Base-by-base conservation (phyloP, 2,329 filamentous ascomycete genomes). In the Neofusicoccum laricinum region DNA sequence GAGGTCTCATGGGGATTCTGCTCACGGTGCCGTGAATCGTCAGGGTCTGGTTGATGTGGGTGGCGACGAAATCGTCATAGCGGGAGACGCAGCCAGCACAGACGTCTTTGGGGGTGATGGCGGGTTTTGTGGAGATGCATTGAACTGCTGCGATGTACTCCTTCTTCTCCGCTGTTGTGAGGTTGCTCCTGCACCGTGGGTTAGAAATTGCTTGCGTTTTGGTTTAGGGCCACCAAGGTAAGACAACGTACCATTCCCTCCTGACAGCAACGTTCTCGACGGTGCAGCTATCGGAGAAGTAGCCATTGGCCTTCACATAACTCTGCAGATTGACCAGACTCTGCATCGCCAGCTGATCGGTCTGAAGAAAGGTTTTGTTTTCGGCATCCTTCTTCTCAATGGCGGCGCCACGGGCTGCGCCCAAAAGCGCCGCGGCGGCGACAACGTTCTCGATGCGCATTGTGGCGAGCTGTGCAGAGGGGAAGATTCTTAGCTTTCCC, bases 171-270 rank as follows among this genome's bases (percentile, higher is more conserved):
- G 48, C 36, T 4, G 69, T 67, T 0, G 69, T 69, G 2, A 77
- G 67, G 7, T 66, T 46, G 32, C 68, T 67, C 71, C 71, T 73
- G 41, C 38, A 12, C 48, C 19, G 34, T n/a, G 34, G 25, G 40
- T 67, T 21, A 68, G 66, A 38, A 49, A 51, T 32, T 25, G 14
- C 10, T 58, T 46, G 15, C 12, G 51, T 14, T 12, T 21, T 25
- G 36, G 62, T 17, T 7, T 11, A 14, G 14, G 41, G 55, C 25
- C 32, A 36, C 50, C 12, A 12, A 12, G 8, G 8, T 4, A 15
- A 14, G 6, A 45, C n/a, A 25, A 67, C 69, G 48, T 51, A 79
- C 81, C 81, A 82, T 72, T 83, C 80, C 67, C 72, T 71, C 53
- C 81, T 73, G 3, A 80, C 69, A 2, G 71, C 70, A 1, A 75